Conservation (phyloP, 345 rosid genomes). For the Alliaria petiolata region DNA sequence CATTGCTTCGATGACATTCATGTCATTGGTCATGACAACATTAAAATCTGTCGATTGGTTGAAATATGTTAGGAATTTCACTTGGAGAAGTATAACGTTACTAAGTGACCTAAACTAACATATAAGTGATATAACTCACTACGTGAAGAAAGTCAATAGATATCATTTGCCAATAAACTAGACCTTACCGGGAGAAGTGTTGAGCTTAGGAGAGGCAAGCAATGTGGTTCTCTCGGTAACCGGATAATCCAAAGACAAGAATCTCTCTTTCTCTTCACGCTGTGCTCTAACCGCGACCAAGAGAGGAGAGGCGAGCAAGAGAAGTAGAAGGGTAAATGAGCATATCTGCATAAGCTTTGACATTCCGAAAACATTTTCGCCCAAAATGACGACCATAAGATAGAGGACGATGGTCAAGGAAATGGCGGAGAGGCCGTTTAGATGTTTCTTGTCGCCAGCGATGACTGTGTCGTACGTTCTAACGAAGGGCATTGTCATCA, state of each 20-base stretch:
- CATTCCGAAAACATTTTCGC: conserved; percentile 50
- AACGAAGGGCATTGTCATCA: conserved; percentile 56
- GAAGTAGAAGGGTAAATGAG: conserved; percentile 42
- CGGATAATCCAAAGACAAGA: conserved; percentile 23
- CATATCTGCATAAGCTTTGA: conserved; percentile 41
- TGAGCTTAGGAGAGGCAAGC: conserved; percentile 16
- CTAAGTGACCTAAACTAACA: neutral
- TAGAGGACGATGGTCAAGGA: conserved; percentile 59
- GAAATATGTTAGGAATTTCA: conserved; percentile 8
- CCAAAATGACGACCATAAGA: conserved; percentile 53
- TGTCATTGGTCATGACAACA: conserved; percentile 28
- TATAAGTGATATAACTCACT: neutral
- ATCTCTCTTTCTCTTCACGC: conserved; percentile 36
- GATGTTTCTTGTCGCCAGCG: conserved; percentile 56
- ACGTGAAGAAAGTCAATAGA: no score
- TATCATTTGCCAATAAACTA: neutral
- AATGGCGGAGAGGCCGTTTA: conserved; percentile 64
- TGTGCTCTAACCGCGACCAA: conserved; percentile 56
- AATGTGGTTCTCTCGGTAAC: conserved; percentile 7
- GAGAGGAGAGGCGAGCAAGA: conserved; percentile 62
- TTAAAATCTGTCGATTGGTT: neutral
- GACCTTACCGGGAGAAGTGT: conserved; percentile 19
- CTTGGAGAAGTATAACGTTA: neutral
- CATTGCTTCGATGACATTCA: conserved; percentile 56
- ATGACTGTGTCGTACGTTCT: conserved; percentile 48